A percentile compares a stretch with the other conserved stretches of the same genome.
These are phyloP conservation scores for Trichoderma oligosporum DNA, from an alignment of 2,329 filamentous ascomycete genomes.

Conservation along the genomic window DNA sequence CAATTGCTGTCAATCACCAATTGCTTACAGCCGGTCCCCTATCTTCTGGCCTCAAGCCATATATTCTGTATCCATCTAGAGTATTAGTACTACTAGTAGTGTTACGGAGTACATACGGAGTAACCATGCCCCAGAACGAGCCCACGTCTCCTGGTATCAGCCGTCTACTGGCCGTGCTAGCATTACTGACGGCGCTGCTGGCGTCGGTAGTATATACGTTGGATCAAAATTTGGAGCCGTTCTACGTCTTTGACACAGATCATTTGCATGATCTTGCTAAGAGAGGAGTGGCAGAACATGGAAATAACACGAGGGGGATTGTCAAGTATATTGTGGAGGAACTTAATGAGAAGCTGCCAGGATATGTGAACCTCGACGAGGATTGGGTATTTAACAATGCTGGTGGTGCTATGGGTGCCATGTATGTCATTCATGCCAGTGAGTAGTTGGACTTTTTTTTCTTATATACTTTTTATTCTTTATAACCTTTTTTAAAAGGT, in stretches of 20 bases:
- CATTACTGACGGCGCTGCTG: constrained; percentile 52
- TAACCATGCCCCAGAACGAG: constrained; percentile 20
- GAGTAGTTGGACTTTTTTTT: constrained; percentile 34
- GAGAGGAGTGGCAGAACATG: constrained; percentile 63
- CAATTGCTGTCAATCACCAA: neutral
- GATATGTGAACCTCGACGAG: constrained; percentile 64
- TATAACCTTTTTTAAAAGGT: no score
- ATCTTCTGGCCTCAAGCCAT: no score
- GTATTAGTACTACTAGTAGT: no score
- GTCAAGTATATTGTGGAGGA: constrained; percentile 67
- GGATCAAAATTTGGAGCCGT: constrained; percentile 56
- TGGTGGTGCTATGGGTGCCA: constrained; percentile 84
- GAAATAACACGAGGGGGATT: constrained; percentile 68
- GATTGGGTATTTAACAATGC: constrained; percentile 94
- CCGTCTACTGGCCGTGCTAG: constrained; percentile 47
- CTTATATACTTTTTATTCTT: no score
- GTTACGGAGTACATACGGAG: no score
- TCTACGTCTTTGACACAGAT: constrained; percentile 72
- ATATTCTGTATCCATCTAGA: no score
- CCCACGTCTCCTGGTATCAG: constrained; percentile 27
- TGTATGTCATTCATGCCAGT: constrained; percentile 88
- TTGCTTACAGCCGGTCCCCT: neutral
- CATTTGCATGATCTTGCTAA: constrained; percentile 66
- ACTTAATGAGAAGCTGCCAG: constrained; percentile 50
- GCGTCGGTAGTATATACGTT: constrained; percentile 52